These are phyloP conservation scores for Podospora pseudocomata DNA, from an alignment of 495 filamentous ascomycete genomes.

Conservation along the genomic window DNA sequence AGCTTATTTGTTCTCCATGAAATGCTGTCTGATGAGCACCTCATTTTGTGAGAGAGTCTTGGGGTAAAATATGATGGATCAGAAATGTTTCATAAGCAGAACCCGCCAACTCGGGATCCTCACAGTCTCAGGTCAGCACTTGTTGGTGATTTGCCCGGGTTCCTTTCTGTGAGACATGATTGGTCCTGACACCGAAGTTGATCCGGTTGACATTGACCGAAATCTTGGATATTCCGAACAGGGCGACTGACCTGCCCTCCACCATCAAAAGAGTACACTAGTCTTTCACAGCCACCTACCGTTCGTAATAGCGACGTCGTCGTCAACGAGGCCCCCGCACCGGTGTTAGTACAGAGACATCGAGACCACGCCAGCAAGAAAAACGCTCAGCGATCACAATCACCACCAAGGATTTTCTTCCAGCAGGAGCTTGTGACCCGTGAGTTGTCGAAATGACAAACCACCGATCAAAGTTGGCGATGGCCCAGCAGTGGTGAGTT, in stretches of 20 bases:
- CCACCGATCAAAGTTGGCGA: neutral
- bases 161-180: conserved; percentile 1
- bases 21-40: neutral
- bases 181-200: conserved; percentile 6
- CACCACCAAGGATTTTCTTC: neutral
- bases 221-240: neutral
- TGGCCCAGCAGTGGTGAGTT: neutral
- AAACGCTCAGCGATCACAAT: neutral
- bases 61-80: neutral
- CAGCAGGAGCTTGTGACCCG: neutral
- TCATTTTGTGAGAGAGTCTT: neutral
- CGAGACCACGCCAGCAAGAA: neutral
- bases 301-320: too few species aligned
- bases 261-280: neutral
- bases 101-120: neutral
- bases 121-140: conserved; percentile 4
- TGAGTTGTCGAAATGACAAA: neutral
- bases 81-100: neutral
- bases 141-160: neutral
- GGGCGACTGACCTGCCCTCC: neutral
- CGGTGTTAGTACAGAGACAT: neutral
- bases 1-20: neutral
- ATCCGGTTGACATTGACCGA: neutral
- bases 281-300: neutral
- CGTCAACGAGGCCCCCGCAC: neutral